phyloP scores from a whole-genome alignment of 805 yeast genomes.

The Candida awuae region DNA sequence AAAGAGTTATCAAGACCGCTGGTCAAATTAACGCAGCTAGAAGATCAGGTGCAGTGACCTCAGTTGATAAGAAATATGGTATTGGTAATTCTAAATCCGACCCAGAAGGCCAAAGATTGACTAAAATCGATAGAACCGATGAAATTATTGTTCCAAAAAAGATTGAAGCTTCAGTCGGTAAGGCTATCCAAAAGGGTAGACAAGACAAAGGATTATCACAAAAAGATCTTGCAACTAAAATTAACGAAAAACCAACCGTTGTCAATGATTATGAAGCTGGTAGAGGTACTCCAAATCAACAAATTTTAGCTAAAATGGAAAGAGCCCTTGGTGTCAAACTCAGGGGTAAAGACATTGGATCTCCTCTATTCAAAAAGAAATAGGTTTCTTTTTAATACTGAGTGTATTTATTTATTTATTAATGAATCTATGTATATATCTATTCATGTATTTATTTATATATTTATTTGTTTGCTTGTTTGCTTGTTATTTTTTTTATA shows the following conservation, averaged over 20 bases:
- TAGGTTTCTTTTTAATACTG: too few species aligned
- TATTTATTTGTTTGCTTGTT: too few species aligned
- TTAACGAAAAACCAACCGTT: constrained; percentile 92
- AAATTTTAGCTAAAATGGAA: constrained; percentile 84
- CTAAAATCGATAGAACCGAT: constrained; percentile 87
- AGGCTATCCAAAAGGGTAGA: constrained; percentile 77
- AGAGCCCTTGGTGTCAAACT: constrained; percentile 90
- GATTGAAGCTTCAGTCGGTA: constrained; percentile 77
- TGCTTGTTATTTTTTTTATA: too few species aligned
- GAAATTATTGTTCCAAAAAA: constrained; percentile 92
- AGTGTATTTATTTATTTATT: too few species aligned
- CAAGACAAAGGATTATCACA: constrained; percentile 84
- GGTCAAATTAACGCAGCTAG: constrained; percentile 87
- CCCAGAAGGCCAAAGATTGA: constrained; percentile 90
- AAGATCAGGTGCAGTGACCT: constrained; percentile 80
- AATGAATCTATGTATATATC: too few species aligned
- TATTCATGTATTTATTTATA: too few species aligned
- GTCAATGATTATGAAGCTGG: constrained; percentile 96
- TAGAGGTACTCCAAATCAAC: constrained; percentile 94
- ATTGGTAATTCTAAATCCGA: constrained; percentile 53
- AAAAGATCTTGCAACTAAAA: constrained; percentile 91
- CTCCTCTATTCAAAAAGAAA: constrained; percentile 65
- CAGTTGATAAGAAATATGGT: constrained; percentile 90
- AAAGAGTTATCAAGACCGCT: constrained; percentile 69
- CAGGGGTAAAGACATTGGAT: constrained; percentile 93